A percentile compares a stretch with the other conserved stretches of the same genome.
Evolutionary conservation across 2,329 filamentous ascomycete genomes (phyloP).

Genomic region (Didymellaceae sp.): DNA sequence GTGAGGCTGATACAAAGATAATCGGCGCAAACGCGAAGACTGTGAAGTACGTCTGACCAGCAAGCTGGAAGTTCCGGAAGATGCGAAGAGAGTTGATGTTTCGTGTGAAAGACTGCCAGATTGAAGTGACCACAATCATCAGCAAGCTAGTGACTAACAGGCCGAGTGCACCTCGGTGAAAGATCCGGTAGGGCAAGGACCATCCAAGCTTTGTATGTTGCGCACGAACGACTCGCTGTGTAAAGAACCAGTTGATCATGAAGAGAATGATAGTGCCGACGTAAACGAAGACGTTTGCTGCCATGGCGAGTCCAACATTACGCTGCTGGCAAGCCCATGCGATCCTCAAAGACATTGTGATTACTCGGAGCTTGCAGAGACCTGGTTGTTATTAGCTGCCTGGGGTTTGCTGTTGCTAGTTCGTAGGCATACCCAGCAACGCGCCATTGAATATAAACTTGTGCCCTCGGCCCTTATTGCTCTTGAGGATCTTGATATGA

Average conservation of each 20-base stretch:
- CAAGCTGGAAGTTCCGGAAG: slow-evolving; percentile 69
- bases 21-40: slow-evolving; percentile 72
- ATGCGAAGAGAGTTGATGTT: slow-evolving; percentile 57
- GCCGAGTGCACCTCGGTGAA: slow-evolving; percentile 57
- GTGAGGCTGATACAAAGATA: slow-evolving; percentile 58
- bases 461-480: slow-evolving; percentile 49
- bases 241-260: slow-evolving; percentile 78
- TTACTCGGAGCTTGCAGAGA: slow-evolving; percentile 53
- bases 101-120: slow-evolving; percentile 73
- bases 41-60: slow-evolving; percentile 69
- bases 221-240: slow-evolving; percentile 76
- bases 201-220: slow-evolving; percentile 76
- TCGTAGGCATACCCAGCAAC: slow-evolving; percentile 46
- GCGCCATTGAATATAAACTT: slow-evolving; percentile 54
- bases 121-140: slow-evolving; percentile 69
- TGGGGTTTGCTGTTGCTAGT: too few species aligned
- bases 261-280: slow-evolving; percentile 80
- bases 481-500: slow-evolving; percentile 52
- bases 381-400: slow-evolving; percentile 33
- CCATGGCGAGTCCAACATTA: slow-evolving; percentile 60
- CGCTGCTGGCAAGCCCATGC: slow-evolving; percentile 42
- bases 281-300: slow-evolving; percentile 72
- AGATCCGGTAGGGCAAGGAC: slow-evolving; percentile 60
- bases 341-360: slow-evolving; percentile 52
- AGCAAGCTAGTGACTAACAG: slow-evolving; percentile 66